Evolutionary conservation across 164 flowering plant genomes (phyloP), one percentile per base, ranked within the genome.

Genomic region (Aristolochia contorta): DNA sequence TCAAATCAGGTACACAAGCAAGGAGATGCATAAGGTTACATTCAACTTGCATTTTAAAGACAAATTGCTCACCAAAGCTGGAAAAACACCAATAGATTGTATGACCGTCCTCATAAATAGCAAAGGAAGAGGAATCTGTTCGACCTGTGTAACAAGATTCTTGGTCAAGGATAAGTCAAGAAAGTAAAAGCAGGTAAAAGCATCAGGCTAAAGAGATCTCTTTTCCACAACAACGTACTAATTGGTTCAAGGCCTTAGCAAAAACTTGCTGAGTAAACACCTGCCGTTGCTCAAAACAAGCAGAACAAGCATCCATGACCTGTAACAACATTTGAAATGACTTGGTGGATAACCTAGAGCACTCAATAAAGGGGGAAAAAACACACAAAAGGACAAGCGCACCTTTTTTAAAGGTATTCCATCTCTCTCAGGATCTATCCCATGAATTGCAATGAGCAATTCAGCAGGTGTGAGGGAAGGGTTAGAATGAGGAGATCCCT

Each of bases 301-400:
- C 82, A 78, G 88, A 87, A 77, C 99, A 94, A 63, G 96, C 99
- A 73, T 94, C 99, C n/a, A 86, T 94, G 66, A 94, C 85, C 99
- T 94, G 86, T 58, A 47, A 3, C 68, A 4, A 56, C 51, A 45
- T 14, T 37, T 37, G 7, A 37, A 37, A 37, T 37, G 3, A 37
- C 43, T 37, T 10, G 12, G 43, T 37, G 43, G 43, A 10, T 37
- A 37, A 37, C 43, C 43, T 37, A 37, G 12, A 37, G 9, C 43
- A 37, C 43, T 3, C 43, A 7, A 37, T 3, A 37, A 37, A 37
- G 43, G 12, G 43, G 12, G 10, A 37, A 10, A 37, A 37, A 10
- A 37, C 3, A 37, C 1, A 56, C 10, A 41, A 56, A 19, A 43
- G 10, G 50, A 50, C 2, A 12, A 22, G 54, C 27, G 24, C 74